phyloP scores from a whole-genome alignment of 2,329 filamentous ascomycete species.

The Fusarium abutilonis region DNA sequence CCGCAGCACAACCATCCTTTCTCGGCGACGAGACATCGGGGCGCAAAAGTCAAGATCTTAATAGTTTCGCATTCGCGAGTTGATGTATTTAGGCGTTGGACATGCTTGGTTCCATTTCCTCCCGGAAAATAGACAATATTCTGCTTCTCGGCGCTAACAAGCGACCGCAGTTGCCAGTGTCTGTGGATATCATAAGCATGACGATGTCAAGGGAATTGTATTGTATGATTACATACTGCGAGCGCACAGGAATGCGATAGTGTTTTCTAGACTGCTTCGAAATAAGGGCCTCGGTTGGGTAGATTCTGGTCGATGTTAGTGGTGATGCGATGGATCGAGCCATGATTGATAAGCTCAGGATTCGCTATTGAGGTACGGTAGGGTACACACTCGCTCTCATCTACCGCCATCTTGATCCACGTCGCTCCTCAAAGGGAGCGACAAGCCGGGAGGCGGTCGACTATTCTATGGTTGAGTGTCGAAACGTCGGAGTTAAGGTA shows the following conservation, averaged over 20 bases:
- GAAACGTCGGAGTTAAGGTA: conserved; percentile 14
- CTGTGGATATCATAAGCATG: conserved; percentile 54
- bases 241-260: conserved; percentile 73
- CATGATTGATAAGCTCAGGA: conserved; percentile 25
- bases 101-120: conserved; percentile 70
- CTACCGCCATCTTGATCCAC: conserved; percentile 60
- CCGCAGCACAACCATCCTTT: conserved; percentile 92
- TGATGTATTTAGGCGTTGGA: conserved; percentile 75
- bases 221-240: conserved; percentile 63
- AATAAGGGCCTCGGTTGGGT: conserved; percentile 73
- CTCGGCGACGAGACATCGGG: conserved; percentile 87
- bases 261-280: conserved; percentile 69
- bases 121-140: conserved; percentile 87
- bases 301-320: conserved; percentile 59
- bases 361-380: background rate
- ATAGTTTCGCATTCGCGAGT: conserved; percentile 78
- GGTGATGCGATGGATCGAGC: conserved; percentile 13
- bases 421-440: conserved; percentile 31
- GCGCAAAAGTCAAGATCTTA: conserved; percentile 74
- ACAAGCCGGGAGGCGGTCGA: conserved; percentile 19
- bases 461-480: conserved; percentile 17
- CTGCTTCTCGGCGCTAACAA: conserved; percentile 82
- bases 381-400: conserved; percentile 61
- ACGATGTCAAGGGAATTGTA: conserved; percentile 3
- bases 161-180: conserved; percentile 89